phyloP scores from a whole-genome alignment of 768 basidiomycete genomes.

The Pleurotus giganteus region DNA sequence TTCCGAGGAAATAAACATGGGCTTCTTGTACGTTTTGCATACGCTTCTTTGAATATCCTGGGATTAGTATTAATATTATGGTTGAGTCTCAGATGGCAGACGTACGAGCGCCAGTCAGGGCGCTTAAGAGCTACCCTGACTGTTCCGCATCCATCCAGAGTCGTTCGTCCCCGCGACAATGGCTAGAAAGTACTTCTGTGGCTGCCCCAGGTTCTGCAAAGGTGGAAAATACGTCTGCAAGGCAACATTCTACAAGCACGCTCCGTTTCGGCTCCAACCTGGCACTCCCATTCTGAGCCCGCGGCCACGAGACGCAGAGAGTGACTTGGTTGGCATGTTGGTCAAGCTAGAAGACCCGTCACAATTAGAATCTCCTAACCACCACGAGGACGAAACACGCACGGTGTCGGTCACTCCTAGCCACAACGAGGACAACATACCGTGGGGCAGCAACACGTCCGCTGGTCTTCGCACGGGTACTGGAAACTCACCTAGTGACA shows the following conservation, averaged over 20 bases:
- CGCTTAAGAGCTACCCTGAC: constrained; percentile 1
- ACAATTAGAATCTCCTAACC: not conserved
- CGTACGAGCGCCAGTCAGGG: not conserved
- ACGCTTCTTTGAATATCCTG: too few relatives aligned
- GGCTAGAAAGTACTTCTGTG: constrained; percentile 4
- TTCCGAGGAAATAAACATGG: not conserved
- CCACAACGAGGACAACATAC: not conserved
- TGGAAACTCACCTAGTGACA: not conserved
- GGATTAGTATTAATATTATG: not conserved
- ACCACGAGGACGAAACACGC: not conserved
- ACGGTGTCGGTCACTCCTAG: not conserved
- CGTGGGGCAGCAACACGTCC: not conserved
- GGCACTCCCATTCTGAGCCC: not conserved
- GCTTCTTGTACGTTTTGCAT: too few relatives aligned
- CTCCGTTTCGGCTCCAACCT: constrained; percentile 1
- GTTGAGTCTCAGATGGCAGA: not conserved
- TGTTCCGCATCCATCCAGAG: not conserved
- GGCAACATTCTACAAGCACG: constrained; percentile 5
- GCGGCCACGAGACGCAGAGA: too few relatives aligned
- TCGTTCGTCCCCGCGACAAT: not conserved
- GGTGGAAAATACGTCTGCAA: constrained; percentile 7
- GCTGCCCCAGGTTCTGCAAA: constrained; percentile 6
- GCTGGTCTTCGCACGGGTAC: not conserved
- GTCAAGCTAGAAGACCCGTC: too few relatives aligned
- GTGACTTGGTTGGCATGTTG: too few relatives aligned